These are phyloP conservation scores for Cladosporium sp. DNA, from an alignment of 2,329 filamentous ascomycete species.

Conservation along the genomic window DNA sequence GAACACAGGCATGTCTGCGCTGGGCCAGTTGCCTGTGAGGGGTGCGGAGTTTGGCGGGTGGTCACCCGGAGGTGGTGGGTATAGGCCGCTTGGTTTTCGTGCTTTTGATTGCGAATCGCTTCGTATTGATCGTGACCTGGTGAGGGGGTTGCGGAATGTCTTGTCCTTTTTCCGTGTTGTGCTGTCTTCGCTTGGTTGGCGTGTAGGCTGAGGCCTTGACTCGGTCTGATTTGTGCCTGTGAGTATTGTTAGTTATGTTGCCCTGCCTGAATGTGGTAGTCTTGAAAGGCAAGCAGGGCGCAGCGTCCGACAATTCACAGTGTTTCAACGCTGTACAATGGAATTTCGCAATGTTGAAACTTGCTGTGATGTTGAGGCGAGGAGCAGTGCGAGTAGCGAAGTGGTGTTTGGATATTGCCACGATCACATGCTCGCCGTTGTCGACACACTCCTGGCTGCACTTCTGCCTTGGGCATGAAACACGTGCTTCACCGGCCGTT, in stretches of 20 bases:
- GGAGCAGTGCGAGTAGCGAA: neutral
- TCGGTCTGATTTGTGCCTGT: constrained; percentile 7
- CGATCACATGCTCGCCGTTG: constrained; percentile 10
- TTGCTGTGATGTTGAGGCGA: neutral
- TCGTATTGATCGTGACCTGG: constrained; percentile 26
- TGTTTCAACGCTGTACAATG: neutral
- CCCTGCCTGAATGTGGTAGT: neutral
- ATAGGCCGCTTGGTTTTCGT: constrained; percentile 16
- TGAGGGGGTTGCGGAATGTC: constrained; percentile 24
- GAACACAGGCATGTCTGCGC: constrained; percentile 21
- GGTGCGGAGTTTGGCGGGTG: constrained; percentile 26
- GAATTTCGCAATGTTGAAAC: neutral
- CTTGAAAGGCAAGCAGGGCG: neutral
- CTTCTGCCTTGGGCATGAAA: neutral
- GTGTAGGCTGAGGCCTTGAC: constrained; percentile 20
- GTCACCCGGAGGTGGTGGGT: constrained; percentile 19
- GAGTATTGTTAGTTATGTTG: neutral
- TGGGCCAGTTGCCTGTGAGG: constrained; percentile 23
- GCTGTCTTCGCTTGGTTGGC: constrained; percentile 26
- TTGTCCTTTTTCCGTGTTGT: constrained; percentile 24
- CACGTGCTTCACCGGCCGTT: neutral
- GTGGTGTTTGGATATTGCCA: neutral
- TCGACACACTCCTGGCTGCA: neutral
- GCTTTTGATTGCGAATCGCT: constrained; percentile 28
- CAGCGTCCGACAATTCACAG: neutral